Evolutionary conservation across 352 stramenopile genomes (phyloP).

Genomic region (Elongisporangium senticosum): DNA sequence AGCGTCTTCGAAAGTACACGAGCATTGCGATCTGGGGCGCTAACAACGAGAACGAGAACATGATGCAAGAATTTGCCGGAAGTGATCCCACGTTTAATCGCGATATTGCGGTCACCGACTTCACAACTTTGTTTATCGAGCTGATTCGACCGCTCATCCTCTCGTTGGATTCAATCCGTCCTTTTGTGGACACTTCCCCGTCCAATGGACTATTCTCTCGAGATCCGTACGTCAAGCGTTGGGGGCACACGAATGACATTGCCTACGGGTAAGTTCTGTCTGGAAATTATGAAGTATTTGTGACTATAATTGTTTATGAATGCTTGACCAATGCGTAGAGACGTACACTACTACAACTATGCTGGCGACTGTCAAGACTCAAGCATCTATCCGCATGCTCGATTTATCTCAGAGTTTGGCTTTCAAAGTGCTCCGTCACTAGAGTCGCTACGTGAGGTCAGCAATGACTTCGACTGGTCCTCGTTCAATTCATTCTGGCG

Average conservation of each 20-base stretch:
- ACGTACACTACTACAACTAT: slow-evolving; percentile 88
- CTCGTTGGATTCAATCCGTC: slow-evolving; percentile 40
- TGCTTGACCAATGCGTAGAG: slow-evolving; percentile 15
- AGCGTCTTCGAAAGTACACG: slow-evolving; percentile 63
- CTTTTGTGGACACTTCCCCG: slow-evolving; percentile 84
- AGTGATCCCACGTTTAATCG: slow-evolving; percentile 52
- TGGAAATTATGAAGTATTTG: neutral
- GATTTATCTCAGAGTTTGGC: slow-evolving; percentile 86
- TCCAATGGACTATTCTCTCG: slow-evolving; percentile 78
- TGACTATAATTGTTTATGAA: neutral
- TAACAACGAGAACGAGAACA: slow-evolving; percentile 90
- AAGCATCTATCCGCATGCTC: slow-evolving; percentile 55
- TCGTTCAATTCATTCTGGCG: slow-evolving; percentile 73
- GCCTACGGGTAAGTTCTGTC: slow-evolving; percentile 38
- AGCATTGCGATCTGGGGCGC: slow-evolving; percentile 87
- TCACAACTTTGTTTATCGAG: slow-evolving; percentile 78
- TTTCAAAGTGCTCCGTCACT: slow-evolving; percentile 77
- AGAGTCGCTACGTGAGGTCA: slow-evolving; percentile 46
- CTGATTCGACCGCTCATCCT: slow-evolving; percentile 50
- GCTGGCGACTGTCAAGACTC: slow-evolving; percentile 69
- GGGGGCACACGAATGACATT: slow-evolving; percentile 51
- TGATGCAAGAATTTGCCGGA: slow-evolving; percentile 75
- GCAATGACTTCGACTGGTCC: slow-evolving; percentile 35
- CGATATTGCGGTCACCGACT: slow-evolving; percentile 73
- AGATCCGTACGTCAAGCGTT: slow-evolving; percentile 80